Percentiles rank a stretch among this genome's conserved stretches.
phyloP scores from a whole-genome alignment of 805 yeast genomes.

The Diddensiella caesifluorescens region DNA sequence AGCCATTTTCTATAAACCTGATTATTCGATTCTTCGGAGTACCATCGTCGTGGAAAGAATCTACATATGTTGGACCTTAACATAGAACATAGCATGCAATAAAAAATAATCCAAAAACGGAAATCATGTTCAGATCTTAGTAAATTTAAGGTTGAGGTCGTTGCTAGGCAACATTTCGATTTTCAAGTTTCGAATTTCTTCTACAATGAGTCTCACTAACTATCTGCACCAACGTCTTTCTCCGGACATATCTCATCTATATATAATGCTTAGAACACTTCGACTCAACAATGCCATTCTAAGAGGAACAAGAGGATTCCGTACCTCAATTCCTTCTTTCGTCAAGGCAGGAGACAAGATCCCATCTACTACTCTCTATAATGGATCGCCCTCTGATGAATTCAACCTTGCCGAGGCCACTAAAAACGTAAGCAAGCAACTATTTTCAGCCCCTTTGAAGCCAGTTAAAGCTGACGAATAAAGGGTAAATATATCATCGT shows the following conservation, averaged over 20 bases:
- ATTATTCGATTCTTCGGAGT: background rate
- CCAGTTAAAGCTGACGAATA: slow-evolving; percentile 2
- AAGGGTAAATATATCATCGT: slow-evolving; percentile 51
- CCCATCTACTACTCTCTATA: slow-evolving; percentile 51
- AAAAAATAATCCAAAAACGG: too few relatives aligned
- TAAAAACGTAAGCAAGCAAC: slow-evolving; percentile 15
- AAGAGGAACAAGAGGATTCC: slow-evolving; percentile 18
- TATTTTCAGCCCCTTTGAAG: background rate
- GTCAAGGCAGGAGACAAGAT: slow-evolving; percentile 55
- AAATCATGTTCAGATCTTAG: too few relatives aligned
- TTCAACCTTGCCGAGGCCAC: slow-evolving; percentile 50
- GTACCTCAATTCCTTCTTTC: slow-evolving; percentile 22
- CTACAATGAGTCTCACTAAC: too few relatives aligned
- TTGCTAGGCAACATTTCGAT: too few relatives aligned
- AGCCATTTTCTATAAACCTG: slow-evolving; percentile 39
- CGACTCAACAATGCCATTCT: slow-evolving; percentile 1
- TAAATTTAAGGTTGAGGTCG: too few relatives aligned
- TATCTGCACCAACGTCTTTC: too few relatives aligned
- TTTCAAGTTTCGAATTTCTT: too few relatives aligned
- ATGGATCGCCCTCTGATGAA: slow-evolving; percentile 59
- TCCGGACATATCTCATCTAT: too few relatives aligned
- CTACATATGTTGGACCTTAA: too few relatives aligned
- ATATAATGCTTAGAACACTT: slow-evolving; percentile 8
- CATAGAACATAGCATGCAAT: too few relatives aligned
- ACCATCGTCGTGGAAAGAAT: too few relatives aligned